Evolutionary conservation across 2,329 filamentous ascomycete species (phyloP).

Genomic region (Dactylellina parvicollis): DNA sequence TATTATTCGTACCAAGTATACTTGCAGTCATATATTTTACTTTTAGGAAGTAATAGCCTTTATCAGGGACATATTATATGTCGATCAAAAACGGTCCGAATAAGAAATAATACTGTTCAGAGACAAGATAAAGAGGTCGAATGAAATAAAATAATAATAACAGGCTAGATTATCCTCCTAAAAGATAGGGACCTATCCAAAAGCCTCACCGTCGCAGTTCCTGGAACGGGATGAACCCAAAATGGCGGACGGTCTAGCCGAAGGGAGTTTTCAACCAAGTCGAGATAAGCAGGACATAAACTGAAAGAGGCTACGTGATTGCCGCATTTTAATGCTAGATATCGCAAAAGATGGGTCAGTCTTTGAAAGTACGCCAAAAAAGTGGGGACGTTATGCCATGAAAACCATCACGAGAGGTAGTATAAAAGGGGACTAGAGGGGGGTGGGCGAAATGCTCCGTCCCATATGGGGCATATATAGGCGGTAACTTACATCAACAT

Average conservation of each 20-base stretch:
- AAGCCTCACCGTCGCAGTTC: neutral
- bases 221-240: slow-evolving; percentile 8
- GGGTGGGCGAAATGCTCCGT: slow-evolving; percentile 25
- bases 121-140: neutral
- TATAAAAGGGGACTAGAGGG: slow-evolving; percentile 17
- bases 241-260: slow-evolving; percentile 6
- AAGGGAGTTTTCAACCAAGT: neutral
- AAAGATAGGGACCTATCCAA: neutral
- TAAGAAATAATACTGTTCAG: neutral
- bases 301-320: neutral
- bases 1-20: neutral
- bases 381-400: neutral
- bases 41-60: neutral
- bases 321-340: slow-evolving; percentile 38
- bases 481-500: slow-evolving; percentile 52
- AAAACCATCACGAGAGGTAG: slow-evolving; percentile 7
- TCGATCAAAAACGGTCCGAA: neutral
- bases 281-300: slow-evolving; percentile 15
- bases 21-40: neutral
- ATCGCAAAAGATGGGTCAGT: slow-evolving; percentile 23
- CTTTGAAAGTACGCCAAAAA: slow-evolving; percentile 3
- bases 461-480: neutral
- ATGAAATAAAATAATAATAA: neutral
- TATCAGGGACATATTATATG: neutral
- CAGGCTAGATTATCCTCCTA: slow-evolving; percentile 1